Percentiles rank a stretch among this genome's conserved stretches.
phyloP scores from a whole-genome alignment of 108 stramenopile genomes.

The Cyclotella distinguenda region DNA sequence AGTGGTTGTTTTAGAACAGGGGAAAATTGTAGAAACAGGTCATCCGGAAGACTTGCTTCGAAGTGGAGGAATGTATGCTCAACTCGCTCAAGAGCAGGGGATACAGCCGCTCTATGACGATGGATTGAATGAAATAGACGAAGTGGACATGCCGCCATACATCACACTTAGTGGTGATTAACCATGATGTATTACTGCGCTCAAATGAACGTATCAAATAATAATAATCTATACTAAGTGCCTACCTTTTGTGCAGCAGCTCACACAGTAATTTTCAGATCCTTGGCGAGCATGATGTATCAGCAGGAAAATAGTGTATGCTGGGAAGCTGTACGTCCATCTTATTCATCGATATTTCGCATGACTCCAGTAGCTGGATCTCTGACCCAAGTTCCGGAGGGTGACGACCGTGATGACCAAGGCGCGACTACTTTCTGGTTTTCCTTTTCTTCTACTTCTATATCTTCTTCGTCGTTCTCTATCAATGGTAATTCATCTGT shows the following conservation, averaged over 20 bases:
- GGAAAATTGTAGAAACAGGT: slow-evolving; percentile 87
- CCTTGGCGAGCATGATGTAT: too few species aligned
- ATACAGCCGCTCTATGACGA: slow-evolving; percentile 41
- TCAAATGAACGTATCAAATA: too few species aligned
- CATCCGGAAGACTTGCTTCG: slow-evolving; percentile 87
- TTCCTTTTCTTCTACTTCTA: slow-evolving; percentile 28
- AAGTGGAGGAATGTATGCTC: slow-evolving; percentile 63
- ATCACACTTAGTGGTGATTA: neutral
- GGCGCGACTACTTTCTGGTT: slow-evolving; percentile 56
- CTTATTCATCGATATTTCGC: slow-evolving; percentile 72
- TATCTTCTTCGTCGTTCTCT: slow-evolving; percentile 1
- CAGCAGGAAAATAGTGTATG: too few species aligned
- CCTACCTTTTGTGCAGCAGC: too few species aligned
- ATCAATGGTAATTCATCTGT: slow-evolving; percentile 50
- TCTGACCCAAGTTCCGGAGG: slow-evolving; percentile 74
- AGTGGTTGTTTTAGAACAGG: slow-evolving; percentile 89
- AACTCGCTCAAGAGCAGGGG: slow-evolving; percentile 84
- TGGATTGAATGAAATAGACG: slow-evolving; percentile 5
- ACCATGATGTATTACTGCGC: neutral
- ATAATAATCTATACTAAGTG: too few species aligned
- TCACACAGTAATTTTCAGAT: too few species aligned
- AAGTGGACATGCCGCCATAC: neutral
- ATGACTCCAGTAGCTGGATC: slow-evolving; percentile 80
- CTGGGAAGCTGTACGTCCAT: too few species aligned
- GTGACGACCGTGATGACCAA: slow-evolving; percentile 75